Evolutionary conservation across 805 yeast species (phyloP).

Genomic region (Wickerhamiella brachini): DNA sequence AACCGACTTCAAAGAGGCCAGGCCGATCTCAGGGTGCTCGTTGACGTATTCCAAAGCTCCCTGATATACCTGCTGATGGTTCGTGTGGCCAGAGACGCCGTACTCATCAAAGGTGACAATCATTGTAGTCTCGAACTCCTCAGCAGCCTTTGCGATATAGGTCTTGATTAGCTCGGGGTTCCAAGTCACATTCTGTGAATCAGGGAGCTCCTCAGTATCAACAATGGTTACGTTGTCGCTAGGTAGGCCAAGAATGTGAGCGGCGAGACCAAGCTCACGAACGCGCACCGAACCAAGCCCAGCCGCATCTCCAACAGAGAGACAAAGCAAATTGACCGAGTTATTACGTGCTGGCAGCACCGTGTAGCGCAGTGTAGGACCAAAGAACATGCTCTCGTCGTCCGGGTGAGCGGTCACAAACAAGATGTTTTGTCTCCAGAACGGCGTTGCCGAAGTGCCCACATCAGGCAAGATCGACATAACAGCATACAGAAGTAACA

Average conservation of each 20-base stretch:
- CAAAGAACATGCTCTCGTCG: slow-evolving; percentile 95
- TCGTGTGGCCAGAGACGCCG: slow-evolving; percentile 83
- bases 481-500: not conserved
- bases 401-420: slow-evolving; percentile 89
- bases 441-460: slow-evolving; percentile 12
- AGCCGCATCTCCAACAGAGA: slow-evolving; percentile 65
- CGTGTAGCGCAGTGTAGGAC: slow-evolving; percentile 56
- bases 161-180: slow-evolving; percentile 30
- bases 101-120: slow-evolving; percentile 65
- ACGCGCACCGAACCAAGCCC: slow-evolving; percentile 55
- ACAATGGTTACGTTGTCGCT: slow-evolving; percentile 32
- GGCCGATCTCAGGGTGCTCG: not conserved
- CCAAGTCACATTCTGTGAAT: slow-evolving; percentile 63
- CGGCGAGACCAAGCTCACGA: slow-evolving; percentile 44
- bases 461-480: slow-evolving; percentile 1
- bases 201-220: slow-evolving; percentile 38
- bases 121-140: slow-evolving; percentile 22
- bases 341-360: slow-evolving; percentile 36
- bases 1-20: slow-evolving; percentile 20
- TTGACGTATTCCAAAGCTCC: slow-evolving; percentile 15
- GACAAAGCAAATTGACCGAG: slow-evolving; percentile 45
- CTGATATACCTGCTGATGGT: slow-evolving; percentile 38
- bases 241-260: slow-evolving; percentile 38
- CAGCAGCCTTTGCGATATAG: slow-evolving; percentile 25
- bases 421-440: slow-evolving; percentile 17